Evolutionary conservation across 495 filamentous ascomycete genomes (phyloP).

Genomic region (Aspergillus olivimuriae): DNA sequence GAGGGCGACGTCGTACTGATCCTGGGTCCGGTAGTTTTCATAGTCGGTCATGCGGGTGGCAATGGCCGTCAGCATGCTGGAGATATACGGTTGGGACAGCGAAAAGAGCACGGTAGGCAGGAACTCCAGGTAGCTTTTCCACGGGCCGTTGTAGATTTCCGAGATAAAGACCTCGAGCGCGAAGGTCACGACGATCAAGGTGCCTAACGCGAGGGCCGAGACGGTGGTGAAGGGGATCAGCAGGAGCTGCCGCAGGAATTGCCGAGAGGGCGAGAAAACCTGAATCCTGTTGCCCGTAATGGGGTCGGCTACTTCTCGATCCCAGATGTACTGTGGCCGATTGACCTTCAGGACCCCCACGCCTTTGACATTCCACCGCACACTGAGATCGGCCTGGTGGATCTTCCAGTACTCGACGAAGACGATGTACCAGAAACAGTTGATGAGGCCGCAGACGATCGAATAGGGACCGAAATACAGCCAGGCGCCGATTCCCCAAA

Average conservation of each 20-base stretch:
- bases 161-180: conserved; percentile 89
- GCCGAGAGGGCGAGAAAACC: conserved; percentile 69
- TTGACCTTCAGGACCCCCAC: conserved; percentile 77
- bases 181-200: conserved; percentile 76
- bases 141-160: conserved; percentile 82
- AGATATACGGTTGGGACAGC: conserved; percentile 66
- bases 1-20: conserved; percentile 72
- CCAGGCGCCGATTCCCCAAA: conserved; percentile 70
- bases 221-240: conserved; percentile 80
- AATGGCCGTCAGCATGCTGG: conserved; percentile 62
- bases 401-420: conserved; percentile 98
- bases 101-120: conserved; percentile 80
- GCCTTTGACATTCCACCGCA: conserved; percentile 84
- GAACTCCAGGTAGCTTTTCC: conserved; percentile 78
- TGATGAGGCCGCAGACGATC: conserved; percentile 66
- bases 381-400: conserved; percentile 82
- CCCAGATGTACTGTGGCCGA: conserved; percentile 69
- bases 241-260: conserved; percentile 69
- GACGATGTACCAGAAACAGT: conserved; percentile 74
- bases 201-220: conserved; percentile 64
- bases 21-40: conserved; percentile 87
- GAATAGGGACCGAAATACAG: conserved; percentile 77
- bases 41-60: conserved; percentile 72
- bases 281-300: conserved; percentile 74
- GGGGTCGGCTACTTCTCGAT: conserved; percentile 68